Evolutionary conservation across 164 flowering plant species (phyloP).

Genomic region (Hamamelis virginiana): DNA sequence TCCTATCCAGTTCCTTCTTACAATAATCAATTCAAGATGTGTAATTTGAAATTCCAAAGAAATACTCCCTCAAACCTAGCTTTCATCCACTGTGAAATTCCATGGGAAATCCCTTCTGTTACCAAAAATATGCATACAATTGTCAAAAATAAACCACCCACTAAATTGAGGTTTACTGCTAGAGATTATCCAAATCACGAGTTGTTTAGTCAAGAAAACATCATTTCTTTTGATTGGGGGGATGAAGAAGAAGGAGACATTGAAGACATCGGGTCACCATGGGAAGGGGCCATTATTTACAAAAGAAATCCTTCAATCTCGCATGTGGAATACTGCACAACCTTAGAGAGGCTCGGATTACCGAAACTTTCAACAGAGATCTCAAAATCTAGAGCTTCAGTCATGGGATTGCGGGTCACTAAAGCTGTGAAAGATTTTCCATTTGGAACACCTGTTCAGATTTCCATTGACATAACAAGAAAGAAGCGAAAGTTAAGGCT

Average conservation of each 20-base stretch:
- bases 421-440: constrained; percentile 75
- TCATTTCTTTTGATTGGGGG: constrained; percentile 18
- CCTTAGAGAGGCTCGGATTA: constrained; percentile 87
- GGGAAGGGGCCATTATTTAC: constrained; percentile 92
- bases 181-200: constrained; percentile 5
- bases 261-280: constrained; percentile 56
- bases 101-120: neutral
- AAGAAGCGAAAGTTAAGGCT: constrained; percentile 71
- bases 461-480: constrained; percentile 79
- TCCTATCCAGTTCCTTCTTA: too few species aligned
- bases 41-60: neutral
- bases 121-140: neutral
- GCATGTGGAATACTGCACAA: constrained; percentile 89
- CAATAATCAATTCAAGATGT: too few species aligned
- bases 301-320: constrained; percentile 58
- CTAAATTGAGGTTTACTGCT: neutral
- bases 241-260: constrained; percentile 33
- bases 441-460: constrained; percentile 77
- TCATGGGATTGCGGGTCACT: constrained; percentile 78
- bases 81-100: neutral
- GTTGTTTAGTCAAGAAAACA: constrained; percentile 11
- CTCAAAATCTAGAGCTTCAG: constrained; percentile 72
- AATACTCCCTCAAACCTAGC: neutral
- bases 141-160: neutral
- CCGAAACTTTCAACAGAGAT: constrained; percentile 57